A percentile compares a stretch with the other conserved stretches of the same genome.
Evolutionary conservation across 2,329 filamentous ascomycete genomes (phyloP).

Genomic region (Penicillium hesseltinei): DNA sequence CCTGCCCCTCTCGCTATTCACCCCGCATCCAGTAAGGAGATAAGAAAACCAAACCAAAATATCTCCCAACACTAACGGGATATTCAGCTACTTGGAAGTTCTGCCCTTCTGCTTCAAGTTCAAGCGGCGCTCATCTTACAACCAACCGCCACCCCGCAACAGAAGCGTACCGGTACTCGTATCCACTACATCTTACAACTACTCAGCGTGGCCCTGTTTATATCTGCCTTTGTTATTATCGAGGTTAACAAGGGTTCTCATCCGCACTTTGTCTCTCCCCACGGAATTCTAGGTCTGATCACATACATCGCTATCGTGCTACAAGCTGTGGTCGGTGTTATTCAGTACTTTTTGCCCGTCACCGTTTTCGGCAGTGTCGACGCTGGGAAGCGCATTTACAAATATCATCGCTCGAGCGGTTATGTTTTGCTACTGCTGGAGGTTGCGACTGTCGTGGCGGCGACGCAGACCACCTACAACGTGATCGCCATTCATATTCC

Average conservation of each 20-base stretch:
- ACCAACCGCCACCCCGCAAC: slow-evolving; percentile 72
- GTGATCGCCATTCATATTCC: slow-evolving; percentile 66
- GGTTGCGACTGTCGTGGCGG: slow-evolving; percentile 70
- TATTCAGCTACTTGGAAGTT: slow-evolving; percentile 47
- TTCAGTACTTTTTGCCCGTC: slow-evolving; percentile 72
- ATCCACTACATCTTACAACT: slow-evolving; percentile 68
- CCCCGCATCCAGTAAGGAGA: slow-evolving; percentile 73
- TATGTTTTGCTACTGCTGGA: slow-evolving; percentile 71
- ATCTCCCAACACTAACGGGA: not conserved
- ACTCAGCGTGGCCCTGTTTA: slow-evolving; percentile 48
- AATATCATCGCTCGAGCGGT: slow-evolving; percentile 78
- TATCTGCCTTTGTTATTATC: slow-evolving; percentile 45
- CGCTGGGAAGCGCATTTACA: slow-evolving; percentile 79
- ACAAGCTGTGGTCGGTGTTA: slow-evolving; percentile 77
- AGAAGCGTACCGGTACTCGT: slow-evolving; percentile 65
- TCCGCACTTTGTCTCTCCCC: slow-evolving; percentile 69
- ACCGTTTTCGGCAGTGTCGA: slow-evolving; percentile 72
- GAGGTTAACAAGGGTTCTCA: slow-evolving; percentile 75
- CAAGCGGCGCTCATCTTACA: slow-evolving; percentile 84
- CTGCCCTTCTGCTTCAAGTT: slow-evolving; percentile 70
- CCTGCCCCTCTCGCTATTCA: slow-evolving; percentile 74
- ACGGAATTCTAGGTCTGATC: slow-evolving; percentile 77
- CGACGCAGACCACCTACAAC: slow-evolving; percentile 75
- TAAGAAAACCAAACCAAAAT: not conserved
- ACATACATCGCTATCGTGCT: slow-evolving; percentile 68